These are phyloP conservation scores for Chlorella sp. DNA, from an alignment of 139 green algal species.

Conservation along the genomic window DNA sequence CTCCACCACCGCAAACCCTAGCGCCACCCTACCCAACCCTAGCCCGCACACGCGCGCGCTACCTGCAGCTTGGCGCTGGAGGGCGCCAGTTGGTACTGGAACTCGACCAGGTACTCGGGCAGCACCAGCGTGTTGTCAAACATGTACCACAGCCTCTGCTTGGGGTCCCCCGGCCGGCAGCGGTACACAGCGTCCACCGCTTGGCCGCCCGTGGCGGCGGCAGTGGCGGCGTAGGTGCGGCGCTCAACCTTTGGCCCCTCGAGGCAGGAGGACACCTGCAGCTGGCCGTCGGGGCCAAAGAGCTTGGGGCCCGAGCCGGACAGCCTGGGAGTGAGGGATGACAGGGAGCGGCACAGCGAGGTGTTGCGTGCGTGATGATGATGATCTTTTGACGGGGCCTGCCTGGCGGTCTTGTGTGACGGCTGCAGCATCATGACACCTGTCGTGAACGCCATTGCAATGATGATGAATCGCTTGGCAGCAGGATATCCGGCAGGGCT, in stretches of 20 bases:
- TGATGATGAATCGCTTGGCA: too few relatives aligned
- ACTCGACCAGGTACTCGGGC: slow-evolving; percentile 72
- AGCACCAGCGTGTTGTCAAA: slow-evolving; percentile 54
- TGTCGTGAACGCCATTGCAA: too few relatives aligned
- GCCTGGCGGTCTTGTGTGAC: too few relatives aligned
- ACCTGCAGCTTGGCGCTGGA: slow-evolving; percentile 2
- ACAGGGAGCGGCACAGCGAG: too few relatives aligned
- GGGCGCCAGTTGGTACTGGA: slow-evolving; percentile 30
- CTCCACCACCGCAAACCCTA: too few relatives aligned
- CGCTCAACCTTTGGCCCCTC: slow-evolving; percentile 14
- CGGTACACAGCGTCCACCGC: slow-evolving; percentile 36
- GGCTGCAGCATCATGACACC: too few relatives aligned
- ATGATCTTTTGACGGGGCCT: too few relatives aligned
- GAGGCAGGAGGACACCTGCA: neutral
- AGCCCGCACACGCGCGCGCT: too few relatives aligned
- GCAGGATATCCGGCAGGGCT: too few relatives aligned
- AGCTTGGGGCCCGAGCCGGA: slow-evolving; percentile 9
- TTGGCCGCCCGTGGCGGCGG: neutral
- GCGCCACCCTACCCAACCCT: too few relatives aligned
- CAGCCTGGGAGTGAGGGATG: neutral
- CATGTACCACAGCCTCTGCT: slow-evolving; percentile 55
- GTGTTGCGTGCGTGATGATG: too few relatives aligned
- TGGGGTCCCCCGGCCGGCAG: slow-evolving; percentile 25
- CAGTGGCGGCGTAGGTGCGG: slow-evolving; percentile 8
- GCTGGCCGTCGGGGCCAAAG: slow-evolving; percentile 26